Base-by-base conservation (phyloP, 352 stramenopile genomes). In the Phytophthora cryptogea region DNA sequence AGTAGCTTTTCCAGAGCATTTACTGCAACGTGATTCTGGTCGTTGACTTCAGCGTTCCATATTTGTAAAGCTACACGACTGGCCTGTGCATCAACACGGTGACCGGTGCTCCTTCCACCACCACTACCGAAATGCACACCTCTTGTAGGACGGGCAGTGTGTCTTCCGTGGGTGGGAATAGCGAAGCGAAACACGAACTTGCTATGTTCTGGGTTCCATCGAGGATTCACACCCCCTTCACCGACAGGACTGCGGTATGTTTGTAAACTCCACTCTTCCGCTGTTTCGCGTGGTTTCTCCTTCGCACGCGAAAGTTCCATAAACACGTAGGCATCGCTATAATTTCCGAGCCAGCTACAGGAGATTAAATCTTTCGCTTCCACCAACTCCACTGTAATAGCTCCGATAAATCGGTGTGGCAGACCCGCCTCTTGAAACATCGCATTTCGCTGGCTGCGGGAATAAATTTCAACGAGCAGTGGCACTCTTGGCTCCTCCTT, bases 261-360 rank as follows among this genome's bases (percentile, higher is more conserved):
- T 54, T 88, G 74, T 20, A 94, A 68, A 63, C 68, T 80, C 85
- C 85, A 94, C 36, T 83, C 70, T 36, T 92, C 80, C 14, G 79
- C 71, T 20, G 61, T 73, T 26, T 83, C 66, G 1, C 61, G 63
- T 14, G 55, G 57, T 9, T 71, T 64, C 27, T 76, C 37, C 14
- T 68, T 64, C 1, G 66, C 47, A 20, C 79, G 68, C 3, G 65
- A 74, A n/a, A 91, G 62, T 37, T 83, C 66, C 16, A 94, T 67
- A 46, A 94, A 91, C 11, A 88, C 81, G 43, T 92, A 94, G 8
- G 85, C 74, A 48, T 94, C 59, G 55, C 78, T 90, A 83, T 78
- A 87, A 16, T 82, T 78, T 26, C 73, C 65, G 32, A 93, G 52
- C 74, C 81, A 88, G 27, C 76, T 83, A 33, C 86, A 88, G 23